These are phyloP conservation scores for Panicum hallii DNA, from an alignment of 202 grass and related monocot species.

Conservation along the genomic window DNA sequence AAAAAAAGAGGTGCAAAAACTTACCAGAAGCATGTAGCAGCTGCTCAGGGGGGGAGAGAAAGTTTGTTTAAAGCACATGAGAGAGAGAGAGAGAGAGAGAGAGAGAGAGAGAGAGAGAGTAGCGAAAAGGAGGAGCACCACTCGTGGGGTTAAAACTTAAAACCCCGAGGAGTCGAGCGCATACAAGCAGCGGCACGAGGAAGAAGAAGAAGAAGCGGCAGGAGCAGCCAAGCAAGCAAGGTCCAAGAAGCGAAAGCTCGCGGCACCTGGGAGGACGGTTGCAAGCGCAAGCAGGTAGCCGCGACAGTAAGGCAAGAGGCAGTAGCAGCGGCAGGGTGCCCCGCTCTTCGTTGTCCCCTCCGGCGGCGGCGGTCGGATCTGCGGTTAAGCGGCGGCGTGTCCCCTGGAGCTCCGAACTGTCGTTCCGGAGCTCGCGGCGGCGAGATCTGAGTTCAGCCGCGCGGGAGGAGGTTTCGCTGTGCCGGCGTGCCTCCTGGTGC, in stretches of 20 bases:
- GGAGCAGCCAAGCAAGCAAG: not conserved
- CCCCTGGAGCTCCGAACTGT: not conserved
- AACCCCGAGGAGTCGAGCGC: slow-evolving; percentile 50
- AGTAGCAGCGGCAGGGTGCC: not conserved
- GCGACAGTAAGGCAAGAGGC: not conserved
- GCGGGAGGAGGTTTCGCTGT: slow-evolving; percentile 1
- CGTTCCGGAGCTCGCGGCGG: slow-evolving; percentile 9
- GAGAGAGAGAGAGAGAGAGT: not conserved
- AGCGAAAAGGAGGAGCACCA: slow-evolving; percentile 35
- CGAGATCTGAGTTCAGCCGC: slow-evolving; percentile 41
- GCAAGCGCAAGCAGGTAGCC: slow-evolving; percentile 10
- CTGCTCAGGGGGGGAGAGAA: slow-evolving; percentile 1
- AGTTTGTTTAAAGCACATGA: slow-evolving; percentile 31
- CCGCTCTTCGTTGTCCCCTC: not conserved
- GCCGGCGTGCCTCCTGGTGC: slow-evolving; percentile 24
- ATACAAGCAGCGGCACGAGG: slow-evolving; percentile 34
- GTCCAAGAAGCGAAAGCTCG: not conserved
- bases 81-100: not conserved
- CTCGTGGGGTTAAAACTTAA: slow-evolving; percentile 55
- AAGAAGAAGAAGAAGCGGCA: slow-evolving; percentile 12
- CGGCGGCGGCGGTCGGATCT: slow-evolving; percentile 47
- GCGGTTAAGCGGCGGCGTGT: slow-evolving; percentile 26
- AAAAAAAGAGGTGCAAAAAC: slow-evolving; percentile 40
- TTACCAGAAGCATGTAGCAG: slow-evolving; percentile 45
- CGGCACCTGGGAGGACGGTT: not conserved